phyloP scores from a whole-genome alignment of 768 basidiomycete genomes.

The Leucosporidium creatinivorum region DNA sequence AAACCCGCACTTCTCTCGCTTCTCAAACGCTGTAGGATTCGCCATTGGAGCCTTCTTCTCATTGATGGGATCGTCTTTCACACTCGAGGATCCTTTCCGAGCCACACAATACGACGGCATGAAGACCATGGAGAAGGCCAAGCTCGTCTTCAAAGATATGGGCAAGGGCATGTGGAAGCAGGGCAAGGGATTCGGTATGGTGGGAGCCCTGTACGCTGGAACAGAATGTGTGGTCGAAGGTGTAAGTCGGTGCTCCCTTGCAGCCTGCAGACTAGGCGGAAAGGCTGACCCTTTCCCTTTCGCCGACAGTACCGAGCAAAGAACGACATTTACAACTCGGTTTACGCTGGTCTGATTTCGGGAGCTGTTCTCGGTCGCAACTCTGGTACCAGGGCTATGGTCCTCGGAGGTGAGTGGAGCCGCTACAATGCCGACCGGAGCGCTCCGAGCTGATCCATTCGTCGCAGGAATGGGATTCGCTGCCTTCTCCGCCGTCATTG shows the following conservation, averaged over 20 bases:
- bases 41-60: conserved; percentile 92
- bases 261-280: background rate
- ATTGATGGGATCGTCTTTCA: conserved; percentile 89
- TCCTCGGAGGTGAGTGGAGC: conserved; percentile 60
- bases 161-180: conserved; percentile 73
- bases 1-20: background rate
- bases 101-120: conserved; percentile 52
- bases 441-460: no score
- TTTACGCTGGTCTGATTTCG: conserved; percentile 76
- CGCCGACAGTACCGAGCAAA: conserved; percentile 75
- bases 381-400: conserved; percentile 73
- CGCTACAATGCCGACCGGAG: no score
- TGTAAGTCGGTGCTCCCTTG: conserved; percentile 50
- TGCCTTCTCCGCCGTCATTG: conserved; percentile 85
- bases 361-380: conserved; percentile 82
- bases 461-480: conserved; percentile 60
- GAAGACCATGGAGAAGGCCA: conserved; percentile 66
- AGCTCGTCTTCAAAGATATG: conserved; percentile 85
- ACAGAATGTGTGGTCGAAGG: conserved; percentile 92
- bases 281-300: background rate
- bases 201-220: conserved; percentile 88
- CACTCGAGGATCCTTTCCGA: conserved; percentile 85
- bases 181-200: conserved; percentile 61
- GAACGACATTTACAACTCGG: conserved; percentile 88
- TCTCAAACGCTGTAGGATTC: conserved; percentile 55